Conservation (phyloP, 257 asterid species). For the Paraleonurus japonicus region DNA sequence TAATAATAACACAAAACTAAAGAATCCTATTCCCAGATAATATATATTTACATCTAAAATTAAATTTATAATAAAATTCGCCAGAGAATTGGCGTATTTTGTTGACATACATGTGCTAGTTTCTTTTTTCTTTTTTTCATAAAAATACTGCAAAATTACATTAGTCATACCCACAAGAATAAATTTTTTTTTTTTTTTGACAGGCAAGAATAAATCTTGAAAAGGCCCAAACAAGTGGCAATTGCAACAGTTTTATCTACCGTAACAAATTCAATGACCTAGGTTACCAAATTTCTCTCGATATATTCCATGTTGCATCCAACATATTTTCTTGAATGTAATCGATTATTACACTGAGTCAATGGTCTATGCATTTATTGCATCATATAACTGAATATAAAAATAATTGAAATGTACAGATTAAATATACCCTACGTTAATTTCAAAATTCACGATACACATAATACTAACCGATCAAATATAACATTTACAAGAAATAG, state of each 20-base stretch:
- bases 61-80: constrained; percentile 1
- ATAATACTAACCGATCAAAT: too few species aligned
- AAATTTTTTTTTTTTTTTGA: too few species aligned
- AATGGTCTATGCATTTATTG: too few species aligned
- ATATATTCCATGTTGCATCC: not conserved
- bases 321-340: too few species aligned
- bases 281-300: not conserved
- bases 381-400: too few species aligned
- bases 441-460: too few species aligned
- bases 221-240: constrained; percentile 31
- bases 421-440: too few species aligned
- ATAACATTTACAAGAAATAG: not conserved
- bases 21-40: constrained; percentile 17
- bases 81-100: not conserved
- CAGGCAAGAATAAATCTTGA: constrained; percentile 16
- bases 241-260: constrained; percentile 29
- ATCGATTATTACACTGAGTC: too few species aligned
- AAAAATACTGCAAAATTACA: not conserved
- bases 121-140: too few species aligned
- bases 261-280: not conserved
- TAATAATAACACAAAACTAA: constrained; percentile 1
- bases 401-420: too few species aligned
- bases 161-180: constrained; percentile 23
- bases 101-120: not conserved
- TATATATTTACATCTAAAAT: not conserved